Conservation (phyloP, 2,329 filamentous ascomycete species). For the Colletotrichum cuscutae region DNA sequence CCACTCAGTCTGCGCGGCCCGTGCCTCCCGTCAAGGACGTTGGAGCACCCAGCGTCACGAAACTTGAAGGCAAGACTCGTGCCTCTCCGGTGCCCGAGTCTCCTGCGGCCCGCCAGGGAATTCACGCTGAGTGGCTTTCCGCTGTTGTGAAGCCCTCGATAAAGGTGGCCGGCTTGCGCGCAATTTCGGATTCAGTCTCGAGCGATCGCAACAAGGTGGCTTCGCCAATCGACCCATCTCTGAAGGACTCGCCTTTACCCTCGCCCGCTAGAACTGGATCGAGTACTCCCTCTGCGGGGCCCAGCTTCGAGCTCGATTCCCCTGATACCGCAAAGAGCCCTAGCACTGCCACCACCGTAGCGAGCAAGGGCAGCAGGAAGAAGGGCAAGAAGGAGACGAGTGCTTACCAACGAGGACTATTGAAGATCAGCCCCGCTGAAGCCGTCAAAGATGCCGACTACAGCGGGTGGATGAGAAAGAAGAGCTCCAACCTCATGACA, state of each 20-base stretch:
- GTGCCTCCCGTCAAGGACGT: slow-evolving; percentile 63
- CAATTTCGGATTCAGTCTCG: slow-evolving; percentile 82
- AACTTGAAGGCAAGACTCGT: slow-evolving; percentile 60
- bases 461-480: slow-evolving; percentile 99
- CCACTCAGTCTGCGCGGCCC: slow-evolving; percentile 64
- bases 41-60: slow-evolving; percentile 68
- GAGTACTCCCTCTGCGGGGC: slow-evolving; percentile 71
- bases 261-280: slow-evolving; percentile 84
- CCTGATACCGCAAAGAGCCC: slow-evolving; percentile 71
- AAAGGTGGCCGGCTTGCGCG: slow-evolving; percentile 74
- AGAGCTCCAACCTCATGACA: slow-evolving; percentile 93
- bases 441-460: slow-evolving; percentile 91
- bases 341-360: slow-evolving; percentile 57
- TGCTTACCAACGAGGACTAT: slow-evolving; percentile 87
- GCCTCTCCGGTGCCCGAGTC: slow-evolving; percentile 55
- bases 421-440: slow-evolving; percentile 83
- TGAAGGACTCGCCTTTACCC: slow-evolving; percentile 63
- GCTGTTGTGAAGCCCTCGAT: slow-evolving; percentile 59
- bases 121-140: slow-evolving; percentile 67
- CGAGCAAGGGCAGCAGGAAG: slow-evolving; percentile 64
- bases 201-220: slow-evolving; percentile 64
- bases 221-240: slow-evolving; percentile 60
- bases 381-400: slow-evolving; percentile 95
- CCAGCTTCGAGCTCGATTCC: slow-evolving; percentile 83
- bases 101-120: slow-evolving; percentile 52